Evolutionary conservation across 192 early-diverging fungal species (phyloP).

Genomic region (Coemansia sp.): DNA sequence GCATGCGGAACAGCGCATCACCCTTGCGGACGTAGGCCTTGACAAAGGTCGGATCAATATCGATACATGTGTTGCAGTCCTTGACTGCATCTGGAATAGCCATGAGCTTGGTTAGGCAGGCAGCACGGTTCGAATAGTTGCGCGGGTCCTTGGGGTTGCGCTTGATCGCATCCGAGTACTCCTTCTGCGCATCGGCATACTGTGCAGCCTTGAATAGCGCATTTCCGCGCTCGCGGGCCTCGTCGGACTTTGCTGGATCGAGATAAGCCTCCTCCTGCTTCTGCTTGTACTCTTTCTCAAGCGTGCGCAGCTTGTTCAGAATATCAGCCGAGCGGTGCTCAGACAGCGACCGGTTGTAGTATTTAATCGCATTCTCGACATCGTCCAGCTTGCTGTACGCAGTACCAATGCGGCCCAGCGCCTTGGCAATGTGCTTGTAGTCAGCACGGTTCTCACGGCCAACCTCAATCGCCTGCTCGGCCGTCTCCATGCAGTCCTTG

Average conservation of each 20-base stretch:
- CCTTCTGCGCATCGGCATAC: conserved; percentile 82
- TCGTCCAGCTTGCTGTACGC: conserved; percentile 82
- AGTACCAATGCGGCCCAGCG: conserved; percentile 86
- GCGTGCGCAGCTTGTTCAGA: conserved; percentile 82
- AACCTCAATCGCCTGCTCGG: conserved; percentile 86
- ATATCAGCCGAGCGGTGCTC: conserved; percentile 95
- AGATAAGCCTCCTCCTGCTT: conserved; percentile 84
- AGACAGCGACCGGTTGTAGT: conserved; percentile 87
- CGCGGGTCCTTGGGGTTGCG: conserved; percentile 87
- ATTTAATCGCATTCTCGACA: conserved; percentile 84
- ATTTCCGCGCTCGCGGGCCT: conserved; percentile 93
- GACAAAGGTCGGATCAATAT: conserved; percentile 82
- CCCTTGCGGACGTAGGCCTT: conserved; percentile 98
- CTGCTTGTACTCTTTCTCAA: conserved; percentile 77
- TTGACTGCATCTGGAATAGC: conserved; percentile 91
- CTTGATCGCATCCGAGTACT: conserved; percentile 97
- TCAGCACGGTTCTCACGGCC: conserved; percentile 89
- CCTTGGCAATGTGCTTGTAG: conserved; percentile 95
- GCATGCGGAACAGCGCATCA: conserved; percentile 80
- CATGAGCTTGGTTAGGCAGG: conserved; percentile 92
- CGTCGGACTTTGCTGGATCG: conserved; percentile 76
- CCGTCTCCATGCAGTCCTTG: conserved; percentile 90
- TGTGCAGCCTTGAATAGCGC: conserved; percentile 86
- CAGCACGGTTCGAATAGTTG: conserved; percentile 95
- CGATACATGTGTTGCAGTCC: conserved; percentile 89